Percentiles rank a stretch among this genome's conserved stretches.
phyloP scores from a whole-genome alignment of 208 protist species.

The Crithidia fasciculata region DNA sequence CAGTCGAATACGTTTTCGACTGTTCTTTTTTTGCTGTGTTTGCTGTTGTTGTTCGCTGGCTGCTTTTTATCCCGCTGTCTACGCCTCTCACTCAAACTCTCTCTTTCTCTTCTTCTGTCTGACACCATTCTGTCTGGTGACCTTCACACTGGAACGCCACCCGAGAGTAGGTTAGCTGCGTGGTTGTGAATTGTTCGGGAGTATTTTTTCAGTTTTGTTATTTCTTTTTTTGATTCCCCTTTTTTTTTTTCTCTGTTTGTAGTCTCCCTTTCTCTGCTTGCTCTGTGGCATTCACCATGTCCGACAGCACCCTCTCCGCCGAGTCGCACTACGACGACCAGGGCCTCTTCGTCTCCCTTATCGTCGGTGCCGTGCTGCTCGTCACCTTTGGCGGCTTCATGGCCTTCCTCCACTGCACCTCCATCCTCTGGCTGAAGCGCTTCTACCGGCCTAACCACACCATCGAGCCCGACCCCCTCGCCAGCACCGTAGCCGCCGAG shows the following conservation, averaged over 20 bases:
- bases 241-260: conserved; percentile 1
- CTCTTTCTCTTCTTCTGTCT: too few species aligned
- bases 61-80: too few species aligned
- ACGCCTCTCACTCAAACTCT: too few species aligned
- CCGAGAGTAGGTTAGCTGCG: too few species aligned
- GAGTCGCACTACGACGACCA: conserved; percentile 75
- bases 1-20: too few species aligned
- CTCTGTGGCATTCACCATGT: conserved; percentile 4
- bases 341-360: conserved; percentile 69
- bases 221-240: not conserved
- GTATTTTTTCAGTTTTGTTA: not conserved
- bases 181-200: not conserved
- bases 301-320: conserved; percentile 16
- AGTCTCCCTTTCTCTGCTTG: not conserved
- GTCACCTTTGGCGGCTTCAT: conserved; percentile 41
- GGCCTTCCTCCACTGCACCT: conserved; percentile 44
- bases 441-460: conserved; percentile 86
- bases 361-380: conserved; percentile 42
- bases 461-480: conserved; percentile 32
- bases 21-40: too few species aligned
- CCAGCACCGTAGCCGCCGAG: not conserved
- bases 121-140: too few species aligned
- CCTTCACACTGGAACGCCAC: too few species aligned
- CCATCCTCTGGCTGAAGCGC: conserved; percentile 71
- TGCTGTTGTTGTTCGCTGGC: too few species aligned